These are phyloP conservation scores for Argentina anserina DNA, from an alignment of 306 rosid genomes.

Conservation along the genomic window DNA sequence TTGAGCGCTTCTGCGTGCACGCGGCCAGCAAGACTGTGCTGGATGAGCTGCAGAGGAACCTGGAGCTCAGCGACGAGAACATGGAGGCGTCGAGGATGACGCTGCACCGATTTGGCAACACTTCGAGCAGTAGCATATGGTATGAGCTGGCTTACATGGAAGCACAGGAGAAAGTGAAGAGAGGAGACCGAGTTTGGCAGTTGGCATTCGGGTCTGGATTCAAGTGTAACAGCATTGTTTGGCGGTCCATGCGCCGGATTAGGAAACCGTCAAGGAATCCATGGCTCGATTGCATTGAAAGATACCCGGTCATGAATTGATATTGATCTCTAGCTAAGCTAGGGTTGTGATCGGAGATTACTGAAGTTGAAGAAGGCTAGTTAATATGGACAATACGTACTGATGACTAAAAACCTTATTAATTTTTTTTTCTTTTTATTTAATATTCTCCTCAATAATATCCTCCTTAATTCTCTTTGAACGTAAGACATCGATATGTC, in stretches of 20 bases:
- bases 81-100: slow-evolving; percentile 91
- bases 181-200: slow-evolving; percentile 93
- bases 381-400: not conserved
- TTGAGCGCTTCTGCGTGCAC: slow-evolving; percentile 90
- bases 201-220: slow-evolving; percentile 93
- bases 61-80: slow-evolving; percentile 74
- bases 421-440: not conserved
- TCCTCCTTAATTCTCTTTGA: not conserved
- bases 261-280: slow-evolving; percentile 61
- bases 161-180: slow-evolving; percentile 67
- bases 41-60: slow-evolving; percentile 81
- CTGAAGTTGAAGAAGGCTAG: not conserved
- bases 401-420: not conserved
- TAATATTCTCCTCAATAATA: not conserved
- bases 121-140: slow-evolving; percentile 96
- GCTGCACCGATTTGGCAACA: slow-evolving; percentile 83
- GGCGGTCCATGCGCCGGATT: slow-evolving; percentile 64
- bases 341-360: not conserved
- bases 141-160: slow-evolving; percentile 90
- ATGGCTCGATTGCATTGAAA: slow-evolving; percentile 77
- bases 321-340: slow-evolving; percentile 3
- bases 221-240: slow-evolving; percentile 85
- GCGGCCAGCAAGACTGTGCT: slow-evolving; percentile 77
- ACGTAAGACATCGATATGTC: not conserved
- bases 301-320: slow-evolving; percentile 40